Evolutionary conservation across 2,329 filamentous ascomycete genomes (phyloP), one percentile per base, ranked within the genome.

Genomic region (Ophiognomonia clavigignenti-juglandacearum): DNA sequence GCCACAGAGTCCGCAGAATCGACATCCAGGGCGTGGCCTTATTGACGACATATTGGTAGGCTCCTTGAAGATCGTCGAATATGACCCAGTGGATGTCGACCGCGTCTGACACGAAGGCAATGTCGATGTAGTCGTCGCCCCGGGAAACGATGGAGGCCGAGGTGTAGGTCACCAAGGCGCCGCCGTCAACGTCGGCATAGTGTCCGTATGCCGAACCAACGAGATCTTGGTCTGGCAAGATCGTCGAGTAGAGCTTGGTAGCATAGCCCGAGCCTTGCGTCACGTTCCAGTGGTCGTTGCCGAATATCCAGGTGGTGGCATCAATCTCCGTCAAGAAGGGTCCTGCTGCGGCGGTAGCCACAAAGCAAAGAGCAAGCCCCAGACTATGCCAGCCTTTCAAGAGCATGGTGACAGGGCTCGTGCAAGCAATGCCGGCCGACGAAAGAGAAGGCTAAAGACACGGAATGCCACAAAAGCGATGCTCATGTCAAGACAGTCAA

Each of bases 21-120:
- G 73, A 72, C 6, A 77, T 63, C 0, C 61, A 63, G 1, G 74
- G 72, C 4, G 77, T 59, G 4, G 63, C 69, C 42, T 61, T 69
- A 55, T 77, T 77, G 48, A 77, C 70, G 42, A 77, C 73, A 59
- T 77, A 77, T 46, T 77, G 74, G 53, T 77, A 77, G n/a, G 74
- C 72, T n/a, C 74, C 74, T 3, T 68, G 60, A 2, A 75, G 66
- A 14, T 68, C 65, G 3, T 70, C 63, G 51, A 70, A 68, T 47
- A 77, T 71, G 10, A 77, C 69, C 72, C 73, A 77, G 51, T 77
- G 73, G 47, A 76, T 66, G 44, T 75, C 72, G 6, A 70, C 72
- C 54, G 73, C 71, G 1, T 49, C 56, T 1, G 73, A 68, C 3
- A 61, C 66, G 56, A 77, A 76, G 23, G 64, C 61, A 43, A 78